These are phyloP conservation scores for Talaromyces sp. DNA, from an alignment of 2,329 filamentous ascomycete genomes.

Conservation along the genomic window DNA sequence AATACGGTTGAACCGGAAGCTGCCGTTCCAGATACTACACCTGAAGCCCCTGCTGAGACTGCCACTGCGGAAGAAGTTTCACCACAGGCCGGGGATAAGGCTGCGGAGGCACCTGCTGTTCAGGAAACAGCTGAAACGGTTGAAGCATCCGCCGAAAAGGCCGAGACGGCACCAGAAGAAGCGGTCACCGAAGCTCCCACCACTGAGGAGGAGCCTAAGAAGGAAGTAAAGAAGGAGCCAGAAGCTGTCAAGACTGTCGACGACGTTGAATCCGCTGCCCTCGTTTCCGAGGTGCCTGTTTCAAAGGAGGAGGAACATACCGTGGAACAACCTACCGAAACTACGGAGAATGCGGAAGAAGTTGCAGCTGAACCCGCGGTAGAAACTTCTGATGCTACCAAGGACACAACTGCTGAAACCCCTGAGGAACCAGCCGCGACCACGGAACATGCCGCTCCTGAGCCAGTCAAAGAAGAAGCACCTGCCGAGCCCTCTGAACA, in stretches of 20 bases:
- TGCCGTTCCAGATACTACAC: neutral
- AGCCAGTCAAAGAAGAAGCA: neutral
- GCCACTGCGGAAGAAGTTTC: neutral
- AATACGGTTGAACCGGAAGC: neutral
- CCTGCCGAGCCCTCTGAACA: neutral
- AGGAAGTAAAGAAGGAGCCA: constrained; percentile 1
- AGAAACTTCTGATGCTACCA: neutral
- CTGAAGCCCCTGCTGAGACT: neutral
- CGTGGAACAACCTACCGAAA: neutral
- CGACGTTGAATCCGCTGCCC: neutral
- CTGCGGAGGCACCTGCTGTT: neutral
- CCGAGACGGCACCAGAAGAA: neutral
- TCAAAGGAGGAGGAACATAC: neutral
- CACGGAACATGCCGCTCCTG: neutral
- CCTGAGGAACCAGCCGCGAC: neutral
- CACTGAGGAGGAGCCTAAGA: neutral
- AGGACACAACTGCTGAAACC: constrained; percentile 1
- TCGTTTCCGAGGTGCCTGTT: neutral
- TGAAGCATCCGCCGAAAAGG: neutral
- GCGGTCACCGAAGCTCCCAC: neutral
- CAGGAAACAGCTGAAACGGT: constrained; percentile 2
- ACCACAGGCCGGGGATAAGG: neutral
- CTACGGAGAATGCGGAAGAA: neutral
- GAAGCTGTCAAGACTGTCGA: constrained; percentile 14
- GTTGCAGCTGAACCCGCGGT: neutral